phyloP scores from a whole-genome alignment of 805 yeast species.

The Starmerella vaccinii region DNA sequence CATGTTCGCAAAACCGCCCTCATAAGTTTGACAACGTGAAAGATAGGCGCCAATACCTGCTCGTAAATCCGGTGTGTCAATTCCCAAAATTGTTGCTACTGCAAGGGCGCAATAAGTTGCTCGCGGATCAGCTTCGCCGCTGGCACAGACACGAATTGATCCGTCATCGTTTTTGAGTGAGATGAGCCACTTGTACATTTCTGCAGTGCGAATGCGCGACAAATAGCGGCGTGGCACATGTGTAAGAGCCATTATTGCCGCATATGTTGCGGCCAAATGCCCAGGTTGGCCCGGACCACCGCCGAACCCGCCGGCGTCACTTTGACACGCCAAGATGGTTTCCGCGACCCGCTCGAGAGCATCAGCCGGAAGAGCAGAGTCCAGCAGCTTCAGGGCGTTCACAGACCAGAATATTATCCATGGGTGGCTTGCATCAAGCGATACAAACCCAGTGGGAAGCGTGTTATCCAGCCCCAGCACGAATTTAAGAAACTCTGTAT shows the following conservation, averaged over 20 bases:
- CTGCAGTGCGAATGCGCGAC: slow-evolving; percentile 37
- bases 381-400: slow-evolving; percentile 43
- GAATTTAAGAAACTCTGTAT: slow-evolving; percentile 37
- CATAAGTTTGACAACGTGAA: slow-evolving; percentile 68
- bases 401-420: slow-evolving; percentile 84
- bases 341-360: slow-evolving; percentile 24
- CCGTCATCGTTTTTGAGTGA: slow-evolving; percentile 59
- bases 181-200: slow-evolving; percentile 55
- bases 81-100: slow-evolving; percentile 53
- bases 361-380: slow-evolving; percentile 26
- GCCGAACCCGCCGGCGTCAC: slow-evolving; percentile 56
- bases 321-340: slow-evolving; percentile 31
- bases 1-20: slow-evolving; percentile 88
- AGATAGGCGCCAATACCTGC: slow-evolving; percentile 52
- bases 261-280: slow-evolving; percentile 78
- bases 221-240: slow-evolving; percentile 38
- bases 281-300: slow-evolving; percentile 79
- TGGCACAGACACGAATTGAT: slow-evolving; percentile 59
- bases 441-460: slow-evolving; percentile 43
- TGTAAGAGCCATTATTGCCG: slow-evolving; percentile 56
- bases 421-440: slow-evolving; percentile 79
- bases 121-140: slow-evolving; percentile 75
- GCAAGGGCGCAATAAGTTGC: slow-evolving; percentile 81
- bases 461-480: slow-evolving; percentile 30
- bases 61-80: slow-evolving; percentile 42